Base-by-base conservation (phyloP, 345 rosid species). In the Capsella bursapastoris region DNA sequence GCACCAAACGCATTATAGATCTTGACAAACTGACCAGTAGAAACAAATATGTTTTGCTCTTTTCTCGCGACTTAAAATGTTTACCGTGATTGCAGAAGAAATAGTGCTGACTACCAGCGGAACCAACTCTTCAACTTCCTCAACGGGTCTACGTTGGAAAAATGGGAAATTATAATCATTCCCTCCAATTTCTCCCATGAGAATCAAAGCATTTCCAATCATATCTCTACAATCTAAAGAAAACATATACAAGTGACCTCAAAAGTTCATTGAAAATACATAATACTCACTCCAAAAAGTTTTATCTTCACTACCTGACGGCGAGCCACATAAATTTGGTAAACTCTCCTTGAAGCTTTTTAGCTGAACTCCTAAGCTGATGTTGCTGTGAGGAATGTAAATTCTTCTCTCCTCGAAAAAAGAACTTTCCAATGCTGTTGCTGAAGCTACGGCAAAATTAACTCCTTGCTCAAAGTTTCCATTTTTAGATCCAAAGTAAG, bases 161-260 rank as follows among this genome's bases (percentile, higher is more conserved):
- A 87, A 70, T 1, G 73, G 71, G 29, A 58, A 38, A 25, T 78
- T 77, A 68, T 80, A 82, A 31, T 87, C 89, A 8, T 87, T 87
- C 8, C 89, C 89, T 34, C 91, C 91, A 35, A 87, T 83, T 44
- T 85, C 87, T 79, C 91, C 91, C 82, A 85, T 65, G 3, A 84
- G 79, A 78, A 87, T 62, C 72, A 85, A 65, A n/a, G 89, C 81
- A 16, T 50, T 78, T 6, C 41, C 13, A 0, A 84, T 73, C 52
- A 79, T 63, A 28, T 68, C 57, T 81, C 37, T 68, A 50, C 87
- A 79, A n/a, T 64, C 77, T 73, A 35, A 28, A 22, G 16, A 13
- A 35, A 45, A 22, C 22, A 58, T 5, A 10, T 14, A 56, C 14
- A 66, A 58, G 45, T 58, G 31, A 44, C 18, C 77, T 64, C 37